A percentile compares a stretch with the other conserved stretches of the same genome.
These are phyloP conservation scores for Aspergillus panamensis DNA, from an alignment of 495 filamentous ascomycete genomes.

Conservation along the genomic window DNA sequence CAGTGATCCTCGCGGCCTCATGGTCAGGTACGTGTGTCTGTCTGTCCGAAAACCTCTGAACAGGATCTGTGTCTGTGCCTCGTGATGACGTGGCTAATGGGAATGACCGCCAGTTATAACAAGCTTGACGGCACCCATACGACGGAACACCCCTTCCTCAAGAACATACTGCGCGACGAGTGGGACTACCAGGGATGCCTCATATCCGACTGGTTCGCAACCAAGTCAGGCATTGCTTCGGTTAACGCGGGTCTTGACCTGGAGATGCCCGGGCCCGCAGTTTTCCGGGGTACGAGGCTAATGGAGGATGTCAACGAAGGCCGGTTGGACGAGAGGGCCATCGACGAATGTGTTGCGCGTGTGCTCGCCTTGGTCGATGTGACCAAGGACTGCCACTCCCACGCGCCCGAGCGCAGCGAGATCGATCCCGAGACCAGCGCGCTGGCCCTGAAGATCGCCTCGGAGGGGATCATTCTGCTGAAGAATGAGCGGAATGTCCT, in stretches of 20 bases:
- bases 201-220: conserved; percentile 5
- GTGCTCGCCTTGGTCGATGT: background rate
- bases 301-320: background rate
- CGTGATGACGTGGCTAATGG: too few relatives aligned
- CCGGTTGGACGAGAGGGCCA: background rate
- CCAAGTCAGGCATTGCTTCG: conserved; percentile 32
- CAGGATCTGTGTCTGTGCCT: too few relatives aligned
- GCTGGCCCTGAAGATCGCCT: conserved; percentile 1
- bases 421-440: conserved; percentile 1
- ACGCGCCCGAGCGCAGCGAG: background rate
- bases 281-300: conserved; percentile 13
- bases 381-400: background rate
- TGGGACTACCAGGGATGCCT: conserved; percentile 5
- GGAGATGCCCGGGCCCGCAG: conserved; percentile 55
- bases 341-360: conserved; percentile 1
- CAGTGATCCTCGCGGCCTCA: background rate
- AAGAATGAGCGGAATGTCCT: background rate
- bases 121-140: conserved; percentile 8
- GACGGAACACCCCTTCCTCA: background rate
- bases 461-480: background rate
- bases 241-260: conserved; percentile 53
- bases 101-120: conserved; percentile 3
- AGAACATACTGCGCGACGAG: conserved; percentile 1
- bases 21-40: background rate
- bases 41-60: too few relatives aligned